phyloP scores from a whole-genome alignment of 2,329 filamentous ascomycete genomes.

The Alternaria gansuensis region DNA sequence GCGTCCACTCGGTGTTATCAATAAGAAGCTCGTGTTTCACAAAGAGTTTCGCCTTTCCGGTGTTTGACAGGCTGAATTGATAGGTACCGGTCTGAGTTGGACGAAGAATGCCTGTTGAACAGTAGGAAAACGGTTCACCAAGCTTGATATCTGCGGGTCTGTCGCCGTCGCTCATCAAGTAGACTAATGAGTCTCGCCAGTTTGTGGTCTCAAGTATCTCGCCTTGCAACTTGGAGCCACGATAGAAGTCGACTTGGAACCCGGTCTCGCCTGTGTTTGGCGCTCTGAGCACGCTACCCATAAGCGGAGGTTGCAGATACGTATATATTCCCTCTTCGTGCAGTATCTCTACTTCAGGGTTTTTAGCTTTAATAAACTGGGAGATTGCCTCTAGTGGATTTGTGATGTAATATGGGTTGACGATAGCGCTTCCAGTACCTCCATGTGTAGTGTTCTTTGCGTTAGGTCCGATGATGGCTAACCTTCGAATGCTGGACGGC shows the following conservation, averaged over 20 bases:
- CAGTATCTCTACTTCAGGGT: not conserved
- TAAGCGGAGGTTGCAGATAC: not conserved
- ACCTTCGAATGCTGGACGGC: constrained; percentile 23
- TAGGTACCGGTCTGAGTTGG: constrained; percentile 21
- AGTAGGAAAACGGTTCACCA: not conserved
- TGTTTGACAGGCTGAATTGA: constrained; percentile 24
- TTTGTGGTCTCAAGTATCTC: not conserved
- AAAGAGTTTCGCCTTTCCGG: constrained; percentile 45
- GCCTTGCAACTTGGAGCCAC: not conserved
- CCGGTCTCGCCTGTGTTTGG: too few species aligned
- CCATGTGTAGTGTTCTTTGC: constrained; percentile 55
- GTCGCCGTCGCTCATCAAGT: not conserved
- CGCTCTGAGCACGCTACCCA: not conserved
- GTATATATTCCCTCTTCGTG: not conserved
- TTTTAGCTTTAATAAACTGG: not conserved
- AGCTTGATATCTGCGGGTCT: not conserved
- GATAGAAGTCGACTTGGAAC: not conserved
- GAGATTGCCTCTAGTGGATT: not conserved
- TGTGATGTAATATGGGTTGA: not conserved
- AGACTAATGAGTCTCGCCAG: not conserved
- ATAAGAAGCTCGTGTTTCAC: constrained; percentile 32
- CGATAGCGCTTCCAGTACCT: constrained; percentile 14
- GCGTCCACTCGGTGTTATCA: not conserved
- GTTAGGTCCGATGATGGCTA: constrained; percentile 76
- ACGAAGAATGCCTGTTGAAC: not conserved